Conservation (phyloP, 768 basidiomycete species). For the Trametes villosa region DNA sequence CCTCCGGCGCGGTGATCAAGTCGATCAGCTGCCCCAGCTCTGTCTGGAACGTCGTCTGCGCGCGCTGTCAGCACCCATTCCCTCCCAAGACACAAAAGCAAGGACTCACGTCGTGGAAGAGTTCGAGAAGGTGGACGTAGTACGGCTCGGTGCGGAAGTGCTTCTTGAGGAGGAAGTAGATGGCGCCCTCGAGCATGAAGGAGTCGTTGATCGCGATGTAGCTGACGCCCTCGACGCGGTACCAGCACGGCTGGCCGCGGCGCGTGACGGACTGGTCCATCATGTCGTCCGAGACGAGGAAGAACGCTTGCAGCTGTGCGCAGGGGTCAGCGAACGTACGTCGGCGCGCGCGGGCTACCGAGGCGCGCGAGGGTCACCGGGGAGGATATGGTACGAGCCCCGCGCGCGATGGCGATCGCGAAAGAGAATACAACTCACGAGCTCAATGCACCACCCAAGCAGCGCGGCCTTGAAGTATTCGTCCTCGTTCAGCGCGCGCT, state of each 20-base stretch:
- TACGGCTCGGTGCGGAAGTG: constrained; percentile 81
- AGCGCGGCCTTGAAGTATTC: constrained; percentile 90
- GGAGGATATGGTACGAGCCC: background rate
- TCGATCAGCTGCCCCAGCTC: constrained; percentile 97
- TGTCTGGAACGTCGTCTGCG: constrained; percentile 77
- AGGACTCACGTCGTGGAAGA: constrained; percentile 79
- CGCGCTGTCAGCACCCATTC: background rate
- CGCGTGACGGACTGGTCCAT: constrained; percentile 96
- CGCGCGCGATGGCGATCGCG: constrained; percentile 44
- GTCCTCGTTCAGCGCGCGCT: constrained; percentile 67
- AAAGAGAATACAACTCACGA: constrained; percentile 49
- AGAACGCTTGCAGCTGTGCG: constrained; percentile 92
- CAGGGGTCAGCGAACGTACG: background rate
- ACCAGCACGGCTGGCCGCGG: constrained; percentile 96
- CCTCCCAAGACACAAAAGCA: background rate
- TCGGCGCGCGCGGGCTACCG: background rate
- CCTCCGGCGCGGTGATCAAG: constrained; percentile 93
- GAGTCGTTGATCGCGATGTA: constrained; percentile 95
- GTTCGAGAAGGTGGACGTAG: constrained; percentile 88
- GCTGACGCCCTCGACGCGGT: constrained; percentile 67
- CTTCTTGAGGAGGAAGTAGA: constrained; percentile 87
- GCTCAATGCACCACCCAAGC: constrained; percentile 94
- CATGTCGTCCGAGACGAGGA: constrained; percentile 96
- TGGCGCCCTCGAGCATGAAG: constrained; percentile 94
- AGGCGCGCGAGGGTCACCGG: background rate